Evolutionary conservation across 371 early-diverging fungal genomes (phyloP).

Genomic region (Rhizopus stolonifer): DNA sequence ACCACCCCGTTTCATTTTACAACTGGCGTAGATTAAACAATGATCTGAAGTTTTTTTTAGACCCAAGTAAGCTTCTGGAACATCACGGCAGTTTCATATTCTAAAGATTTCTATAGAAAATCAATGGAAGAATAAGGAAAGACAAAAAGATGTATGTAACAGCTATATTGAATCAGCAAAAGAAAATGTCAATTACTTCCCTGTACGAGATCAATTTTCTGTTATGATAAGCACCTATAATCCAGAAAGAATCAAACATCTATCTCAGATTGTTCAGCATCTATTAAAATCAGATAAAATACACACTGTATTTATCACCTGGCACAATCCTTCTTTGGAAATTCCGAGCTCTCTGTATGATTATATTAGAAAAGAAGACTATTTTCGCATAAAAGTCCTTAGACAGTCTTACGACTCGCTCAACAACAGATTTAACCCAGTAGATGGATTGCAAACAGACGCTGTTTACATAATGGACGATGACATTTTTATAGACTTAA

Average conservation of each 20-base stretch:
- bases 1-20: constrained; percentile 31
- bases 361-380: constrained; percentile 5
- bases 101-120: constrained; percentile 1
- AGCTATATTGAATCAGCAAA: constrained; percentile 6
- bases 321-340: constrained; percentile 46
- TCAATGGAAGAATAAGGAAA: constrained; percentile 14
- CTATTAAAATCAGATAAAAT: constrained; percentile 26
- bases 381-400: constrained; percentile 27
- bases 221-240: constrained; percentile 51
- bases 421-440: constrained; percentile 48
- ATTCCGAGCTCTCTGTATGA: constrained; percentile 25
- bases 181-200: constrained; percentile 5
- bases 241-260: constrained; percentile 44
- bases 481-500: constrained; percentile 35
- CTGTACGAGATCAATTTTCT: constrained; percentile 37
- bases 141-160: constrained; percentile 20
- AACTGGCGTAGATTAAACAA: constrained; percentile 27
- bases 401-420: constrained; percentile 41
- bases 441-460: constrained; percentile 27
- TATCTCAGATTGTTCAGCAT: constrained; percentile 36
- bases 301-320: constrained; percentile 45
- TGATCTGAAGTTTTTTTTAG: constrained; percentile 9
- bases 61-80: constrained; percentile 4
- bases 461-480: constrained; percentile 49
- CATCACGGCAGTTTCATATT: neutral